These are phyloP conservation scores for Eimeria necatrix DNA, from an alignment of 169 alveolate species.

Conservation along the genomic window DNA sequence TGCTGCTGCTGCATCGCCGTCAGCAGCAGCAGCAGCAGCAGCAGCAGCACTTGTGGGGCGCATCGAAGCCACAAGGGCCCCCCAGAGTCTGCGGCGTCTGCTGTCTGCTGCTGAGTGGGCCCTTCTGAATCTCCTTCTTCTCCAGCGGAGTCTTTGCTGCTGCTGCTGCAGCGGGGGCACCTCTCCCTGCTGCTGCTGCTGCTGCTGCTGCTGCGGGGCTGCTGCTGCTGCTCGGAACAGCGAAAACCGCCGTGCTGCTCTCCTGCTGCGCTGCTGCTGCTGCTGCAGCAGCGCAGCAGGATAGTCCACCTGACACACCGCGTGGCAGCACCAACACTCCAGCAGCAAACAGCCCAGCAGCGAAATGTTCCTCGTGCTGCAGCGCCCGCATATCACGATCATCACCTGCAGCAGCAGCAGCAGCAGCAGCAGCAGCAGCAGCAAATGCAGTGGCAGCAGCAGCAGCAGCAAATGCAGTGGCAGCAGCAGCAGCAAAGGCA, in stretches of 20 bases:
- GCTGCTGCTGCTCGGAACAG: no score
- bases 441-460: no score
- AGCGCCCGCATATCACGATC: conserved; percentile 77
- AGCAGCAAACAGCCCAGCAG: conserved; percentile 58
- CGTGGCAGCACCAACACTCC: conserved; percentile 76
- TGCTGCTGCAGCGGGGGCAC: no score
- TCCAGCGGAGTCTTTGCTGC: no score
- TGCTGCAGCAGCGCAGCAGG: neutral
- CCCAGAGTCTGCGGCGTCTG: neutral
- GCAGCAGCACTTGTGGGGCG: neutral
- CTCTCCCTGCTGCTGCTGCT: conserved; percentile 11
- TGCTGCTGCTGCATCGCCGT: neutral
- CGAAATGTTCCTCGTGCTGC: conserved; percentile 69
- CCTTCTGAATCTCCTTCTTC: neutral
- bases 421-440: no score
- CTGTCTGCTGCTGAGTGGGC: neutral
- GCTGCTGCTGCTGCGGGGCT: neutral
- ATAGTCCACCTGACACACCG: conserved; percentile 72
- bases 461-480: no score
- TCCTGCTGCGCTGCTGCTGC: neutral
- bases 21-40: neutral
- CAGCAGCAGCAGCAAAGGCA: no score
- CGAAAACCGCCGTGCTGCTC: neutral
- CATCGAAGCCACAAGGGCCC: neutral
- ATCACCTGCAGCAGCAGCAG: no score